Evolutionary conservation across 2,329 filamentous ascomycete genomes (phyloP).

Genomic region (Chalaropsis ovoidea): DNA sequence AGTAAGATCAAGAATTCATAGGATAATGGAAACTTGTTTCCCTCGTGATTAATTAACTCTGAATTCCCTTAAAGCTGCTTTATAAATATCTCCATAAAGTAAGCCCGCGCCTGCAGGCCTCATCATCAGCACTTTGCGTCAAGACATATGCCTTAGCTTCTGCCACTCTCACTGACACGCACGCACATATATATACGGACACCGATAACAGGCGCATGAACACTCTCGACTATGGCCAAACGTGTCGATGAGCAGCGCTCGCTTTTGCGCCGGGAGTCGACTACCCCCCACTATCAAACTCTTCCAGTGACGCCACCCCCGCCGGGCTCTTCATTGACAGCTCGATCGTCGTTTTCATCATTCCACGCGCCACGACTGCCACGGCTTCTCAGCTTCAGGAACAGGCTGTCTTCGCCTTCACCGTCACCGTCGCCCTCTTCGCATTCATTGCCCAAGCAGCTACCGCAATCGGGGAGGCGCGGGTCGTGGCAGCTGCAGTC

Average conservation of each 20-base stretch:
- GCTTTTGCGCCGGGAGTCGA: constrained; percentile 22
- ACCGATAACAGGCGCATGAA: background rate
- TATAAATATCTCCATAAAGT: too few species aligned
- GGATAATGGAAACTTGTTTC: background rate
- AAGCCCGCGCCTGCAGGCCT: too few species aligned
- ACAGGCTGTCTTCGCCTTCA: background rate
- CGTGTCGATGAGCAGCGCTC: constrained; percentile 3
- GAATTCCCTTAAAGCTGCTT: too few species aligned
- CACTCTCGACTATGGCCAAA: background rate
- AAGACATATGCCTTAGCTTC: too few species aligned
- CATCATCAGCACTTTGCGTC: too few species aligned
- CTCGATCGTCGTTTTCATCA: constrained; percentile 16
- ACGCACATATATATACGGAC: too few species aligned
- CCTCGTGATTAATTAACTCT: too few species aligned
- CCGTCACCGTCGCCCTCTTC: background rate
- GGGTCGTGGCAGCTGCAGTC: background rate
- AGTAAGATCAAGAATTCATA: background rate
- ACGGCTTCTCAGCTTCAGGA: constrained; percentile 9
- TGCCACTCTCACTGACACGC: too few species aligned
- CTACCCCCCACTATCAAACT: constrained; percentile 21
- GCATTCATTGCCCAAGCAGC: background rate
- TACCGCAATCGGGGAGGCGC: background rate
- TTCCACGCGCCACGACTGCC: constrained; percentile 15
- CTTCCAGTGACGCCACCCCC: constrained; percentile 22
- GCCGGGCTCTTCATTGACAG: constrained; percentile 7